phyloP scores from a whole-genome alignment of 352 stramenopile genomes.

The Globisporangium paddicum region DNA sequence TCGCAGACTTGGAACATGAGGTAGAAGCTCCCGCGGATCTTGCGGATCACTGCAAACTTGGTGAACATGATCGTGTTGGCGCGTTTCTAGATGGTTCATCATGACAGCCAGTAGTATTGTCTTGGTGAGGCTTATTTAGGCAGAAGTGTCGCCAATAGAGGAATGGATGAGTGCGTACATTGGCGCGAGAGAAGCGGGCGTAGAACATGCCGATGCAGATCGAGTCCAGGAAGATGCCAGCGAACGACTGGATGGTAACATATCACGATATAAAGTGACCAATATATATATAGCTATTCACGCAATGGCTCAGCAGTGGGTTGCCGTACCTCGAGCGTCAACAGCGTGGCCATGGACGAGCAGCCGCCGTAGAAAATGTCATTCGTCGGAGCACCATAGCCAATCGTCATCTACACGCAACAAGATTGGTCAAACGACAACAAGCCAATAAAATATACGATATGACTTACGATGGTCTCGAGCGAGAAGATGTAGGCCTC shows the following conservation, averaged over 20 bases:
- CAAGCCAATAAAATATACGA: neutral
- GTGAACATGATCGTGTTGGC: slow-evolving; percentile 87
- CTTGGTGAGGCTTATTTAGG: neutral
- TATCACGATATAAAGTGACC: neutral
- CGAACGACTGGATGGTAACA: slow-evolving; percentile 48
- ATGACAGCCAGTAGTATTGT: neutral
- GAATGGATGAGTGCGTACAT: slow-evolving; percentile 32
- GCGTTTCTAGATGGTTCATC: slow-evolving; percentile 45
- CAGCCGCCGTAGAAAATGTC: slow-evolving; percentile 88
- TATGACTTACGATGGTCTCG: slow-evolving; percentile 70
- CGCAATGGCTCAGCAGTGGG: neutral
- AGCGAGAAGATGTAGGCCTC: slow-evolving; percentile 86
- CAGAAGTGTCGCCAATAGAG: neutral
- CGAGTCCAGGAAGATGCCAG: slow-evolving; percentile 81
- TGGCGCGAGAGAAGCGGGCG: slow-evolving; percentile 72
- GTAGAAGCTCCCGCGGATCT: slow-evolving; percentile 88
- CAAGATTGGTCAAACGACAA: no score
- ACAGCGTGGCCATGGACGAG: slow-evolving; percentile 65
- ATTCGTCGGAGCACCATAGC: slow-evolving; percentile 79
- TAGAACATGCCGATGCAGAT: slow-evolving; percentile 89
- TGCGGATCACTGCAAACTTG: slow-evolving; percentile 80
- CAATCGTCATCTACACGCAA: slow-evolving; percentile 85
- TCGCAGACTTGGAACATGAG: slow-evolving; percentile 92
- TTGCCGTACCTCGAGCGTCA: slow-evolving; percentile 64
- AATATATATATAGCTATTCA: neutral